Conservation (phyloP, 257 asterid genomes). For the Penstemon newberryi region DNA sequence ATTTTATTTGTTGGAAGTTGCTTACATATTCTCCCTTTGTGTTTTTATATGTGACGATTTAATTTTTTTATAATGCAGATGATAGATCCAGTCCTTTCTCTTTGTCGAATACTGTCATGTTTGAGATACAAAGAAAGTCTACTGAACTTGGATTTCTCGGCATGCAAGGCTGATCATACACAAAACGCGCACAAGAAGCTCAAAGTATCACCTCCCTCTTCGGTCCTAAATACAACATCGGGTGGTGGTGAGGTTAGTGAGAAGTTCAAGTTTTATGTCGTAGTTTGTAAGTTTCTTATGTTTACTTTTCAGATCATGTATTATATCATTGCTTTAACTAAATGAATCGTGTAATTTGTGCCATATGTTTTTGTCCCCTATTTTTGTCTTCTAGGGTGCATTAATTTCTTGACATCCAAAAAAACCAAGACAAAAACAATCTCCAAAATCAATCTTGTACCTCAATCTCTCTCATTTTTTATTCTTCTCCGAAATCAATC, state of each 20-base stretch:
- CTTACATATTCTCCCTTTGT: not conserved
- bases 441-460: no score
- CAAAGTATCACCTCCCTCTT: slow-evolving; percentile 34
- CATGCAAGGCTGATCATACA: slow-evolving; percentile 29
- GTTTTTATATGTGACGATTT: not conserved
- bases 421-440: no score
- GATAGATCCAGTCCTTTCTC: slow-evolving; percentile 47
- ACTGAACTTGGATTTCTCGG: slow-evolving; percentile 27
- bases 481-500: no score
- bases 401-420: no score
- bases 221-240: slow-evolving; percentile 22
- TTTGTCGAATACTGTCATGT: slow-evolving; percentile 52
- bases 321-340: no score
- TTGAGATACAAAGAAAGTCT: slow-evolving; percentile 52
- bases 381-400: no score
- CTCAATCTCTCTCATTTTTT: no score
- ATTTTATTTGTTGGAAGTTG: not conserved
- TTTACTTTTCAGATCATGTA: no score
- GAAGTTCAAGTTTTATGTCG: not conserved
- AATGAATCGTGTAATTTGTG: no score
- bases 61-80: slow-evolving; percentile 43
- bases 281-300: no score
- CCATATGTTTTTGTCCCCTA: no score
- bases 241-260: not conserved
- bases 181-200: slow-evolving; percentile 51